phyloP scores from a whole-genome alignment of 106 monocot genomes.

The Gastrodia elata region DNA sequence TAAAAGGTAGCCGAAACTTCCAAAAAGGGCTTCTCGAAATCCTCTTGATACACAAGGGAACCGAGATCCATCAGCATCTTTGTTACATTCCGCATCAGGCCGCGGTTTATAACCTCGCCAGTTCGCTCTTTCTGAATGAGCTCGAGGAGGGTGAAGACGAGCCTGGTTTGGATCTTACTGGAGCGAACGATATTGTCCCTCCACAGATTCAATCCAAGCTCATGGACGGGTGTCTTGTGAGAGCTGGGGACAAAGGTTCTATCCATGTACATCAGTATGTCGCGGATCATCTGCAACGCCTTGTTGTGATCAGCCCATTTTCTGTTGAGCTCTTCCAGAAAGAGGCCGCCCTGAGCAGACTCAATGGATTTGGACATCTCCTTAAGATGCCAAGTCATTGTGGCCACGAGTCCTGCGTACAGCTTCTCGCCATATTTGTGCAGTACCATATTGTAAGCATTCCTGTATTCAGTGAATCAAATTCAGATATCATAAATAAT shows the following conservation, averaged over 20 bases:
- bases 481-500: too few relatives aligned
- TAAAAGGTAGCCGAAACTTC: slow-evolving; percentile 79
- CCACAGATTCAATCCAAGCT: slow-evolving; percentile 88
- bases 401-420: slow-evolving; percentile 59
- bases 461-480: slow-evolving; percentile 34
- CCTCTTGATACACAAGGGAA: slow-evolving; percentile 64
- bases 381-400: slow-evolving; percentile 78
- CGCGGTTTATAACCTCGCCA: slow-evolving; percentile 81
- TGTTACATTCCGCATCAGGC: slow-evolving; percentile 75
- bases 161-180: slow-evolving; percentile 47
- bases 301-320: slow-evolving; percentile 96
- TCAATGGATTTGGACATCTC: slow-evolving; percentile 73
- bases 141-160: slow-evolving; percentile 66
- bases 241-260: slow-evolving; percentile 58
- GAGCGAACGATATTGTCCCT: slow-evolving; percentile 68
- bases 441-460: slow-evolving; percentile 97
- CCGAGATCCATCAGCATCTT: slow-evolving; percentile 93
- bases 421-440: slow-evolving; percentile 89
- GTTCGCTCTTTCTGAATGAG: slow-evolving; percentile 68
- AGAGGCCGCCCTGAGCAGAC: slow-evolving; percentile 67
- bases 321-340: slow-evolving; percentile 75
- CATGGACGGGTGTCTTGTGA: slow-evolving; percentile 72
- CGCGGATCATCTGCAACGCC: slow-evolving; percentile 90
- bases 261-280: slow-evolving; percentile 99
- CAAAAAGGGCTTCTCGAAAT: slow-evolving; percentile 83